Percentiles rank a stretch among this genome's conserved stretches.
Conservation (phyloP, 140 eudicot genomes). For the Cichorium intybus region DNA sequence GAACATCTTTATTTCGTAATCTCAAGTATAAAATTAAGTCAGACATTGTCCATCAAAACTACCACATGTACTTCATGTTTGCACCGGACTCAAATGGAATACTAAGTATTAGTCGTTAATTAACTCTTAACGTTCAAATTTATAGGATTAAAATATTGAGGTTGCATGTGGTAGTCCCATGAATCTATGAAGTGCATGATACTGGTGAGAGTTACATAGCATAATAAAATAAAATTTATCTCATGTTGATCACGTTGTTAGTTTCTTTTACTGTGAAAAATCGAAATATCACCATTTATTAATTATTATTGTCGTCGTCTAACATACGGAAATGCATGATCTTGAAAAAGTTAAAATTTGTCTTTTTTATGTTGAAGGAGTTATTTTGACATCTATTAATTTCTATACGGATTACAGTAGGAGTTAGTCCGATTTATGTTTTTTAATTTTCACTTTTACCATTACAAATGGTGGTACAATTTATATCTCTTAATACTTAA, state of each 20-base stretch:
- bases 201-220: background rate
- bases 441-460: too few relatives aligned
- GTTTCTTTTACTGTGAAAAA: conserved; percentile 3
- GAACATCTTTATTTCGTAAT: conserved; percentile 3
- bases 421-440: too few relatives aligned
- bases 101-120: background rate
- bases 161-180: conserved; percentile 26
- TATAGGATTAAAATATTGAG: background rate
- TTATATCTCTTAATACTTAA: too few relatives aligned
- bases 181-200: conserved; percentile 13
- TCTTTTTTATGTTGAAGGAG: too few relatives aligned
- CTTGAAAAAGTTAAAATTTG: too few relatives aligned
- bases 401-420: too few relatives aligned
- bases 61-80: conserved; percentile 27
- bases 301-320: too few relatives aligned
- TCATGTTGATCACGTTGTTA: background rate
- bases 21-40: background rate
- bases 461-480: too few relatives aligned
- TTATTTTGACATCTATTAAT: too few relatives aligned
- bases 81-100: conserved; percentile 16
- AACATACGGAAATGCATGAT: too few relatives aligned
- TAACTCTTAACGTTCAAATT: conserved; percentile 14
- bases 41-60: conserved; percentile 21
- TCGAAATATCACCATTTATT: background rate
- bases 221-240: background rate